Evolutionary conservation across 129 eudicot genomes (phyloP), one percentile per base, ranked within the genome.

Genomic region (Artemisia annua): DNA sequence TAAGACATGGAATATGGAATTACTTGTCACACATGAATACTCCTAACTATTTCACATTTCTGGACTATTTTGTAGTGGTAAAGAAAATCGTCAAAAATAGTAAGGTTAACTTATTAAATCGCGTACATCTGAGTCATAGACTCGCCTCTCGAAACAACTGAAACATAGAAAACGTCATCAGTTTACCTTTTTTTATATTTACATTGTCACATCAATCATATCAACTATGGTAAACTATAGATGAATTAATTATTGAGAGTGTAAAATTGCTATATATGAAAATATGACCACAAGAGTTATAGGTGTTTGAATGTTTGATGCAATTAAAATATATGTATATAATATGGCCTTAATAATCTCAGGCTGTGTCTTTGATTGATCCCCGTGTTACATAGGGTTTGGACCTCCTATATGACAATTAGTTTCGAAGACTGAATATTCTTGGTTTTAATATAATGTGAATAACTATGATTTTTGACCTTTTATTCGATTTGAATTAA

Each of bases 361-460:
- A 35, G 59, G 14, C 43, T 15, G 57, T 71, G 43, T 3, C 76
- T 71, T 67, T 15, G 57, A 57, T 57, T 71, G 56, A 71, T 58
- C 50, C 55, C 22, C 66, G 7, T 58, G 67, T 71, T 44, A 71
- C 46, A 56, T 48, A 17, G 54, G 66, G 43, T 35, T 70, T 70
- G 57, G 46, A 13, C 20, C 51, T 69, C 62, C 35, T 67, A 22
- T 2, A 0, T 3, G 30, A 26, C 30, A 26, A 3, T 26, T 26
- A 26, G 30, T 26, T 26, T 26, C 3, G 30, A 26, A 26, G 30
- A 26, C 30, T 26, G 3, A 26, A 26, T 26, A 26, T 26, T 26
- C 30, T 3, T 26, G 30, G 30, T 3, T 26, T 26, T 26, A 26
- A 2, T 26, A 26, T 26, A 26, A 28, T 28, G 4, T 30, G 6